Base-by-base conservation (phyloP, 176 grass and related monocot genomes). In the Tuctoria greenei region DNA sequence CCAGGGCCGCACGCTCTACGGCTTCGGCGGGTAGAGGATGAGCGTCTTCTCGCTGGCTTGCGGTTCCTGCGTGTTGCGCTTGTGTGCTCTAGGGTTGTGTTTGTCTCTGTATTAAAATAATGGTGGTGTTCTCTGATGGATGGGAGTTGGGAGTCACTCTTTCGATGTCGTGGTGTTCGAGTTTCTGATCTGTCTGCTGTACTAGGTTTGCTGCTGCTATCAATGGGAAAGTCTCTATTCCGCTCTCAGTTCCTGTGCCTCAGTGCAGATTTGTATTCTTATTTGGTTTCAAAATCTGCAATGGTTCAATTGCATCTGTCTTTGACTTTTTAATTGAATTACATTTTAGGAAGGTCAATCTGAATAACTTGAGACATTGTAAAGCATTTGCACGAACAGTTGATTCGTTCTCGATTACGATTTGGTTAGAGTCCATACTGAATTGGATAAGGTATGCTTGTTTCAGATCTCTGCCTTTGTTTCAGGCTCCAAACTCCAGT, bases 1-100 rank as follows among this genome's bases (percentile, higher is more conserved):
- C 81, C 94, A 97, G 84, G 90, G 94, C 4, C 91, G 90, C 42
- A 93, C 94, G 23, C 79, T 97, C 67, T 97, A 97, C 49, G 94
- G 94, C 0, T 97, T 97, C 74, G 88, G 94, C 7, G 91, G 93
- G 50, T 94, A 86, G 82, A 27, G 5, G n/a, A 8, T 16, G 51
- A 55, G 10, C 26, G 2, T 20, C 57, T 34, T 9, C 23, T 62
- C 15, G 15, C 10, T 10, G 6, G 27, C 7, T 31, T 42, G 1
- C 1, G 23, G 7, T 18, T 15, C 44, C 0, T 14, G 28, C 3
- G 8, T 50, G 0, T 36, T 51, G 58, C 3, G 1, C 10, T 10
- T 12, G 17, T 27, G 4, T 7, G 8, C 46, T 38, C 8, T 37
- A 11, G 44, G 34, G 20, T 20, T 17, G 23, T 2, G 1, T 2